Evolutionary conservation across 495 filamentous ascomycete genomes (phyloP).

Genomic region (Trichoderma erinaceum): DNA sequence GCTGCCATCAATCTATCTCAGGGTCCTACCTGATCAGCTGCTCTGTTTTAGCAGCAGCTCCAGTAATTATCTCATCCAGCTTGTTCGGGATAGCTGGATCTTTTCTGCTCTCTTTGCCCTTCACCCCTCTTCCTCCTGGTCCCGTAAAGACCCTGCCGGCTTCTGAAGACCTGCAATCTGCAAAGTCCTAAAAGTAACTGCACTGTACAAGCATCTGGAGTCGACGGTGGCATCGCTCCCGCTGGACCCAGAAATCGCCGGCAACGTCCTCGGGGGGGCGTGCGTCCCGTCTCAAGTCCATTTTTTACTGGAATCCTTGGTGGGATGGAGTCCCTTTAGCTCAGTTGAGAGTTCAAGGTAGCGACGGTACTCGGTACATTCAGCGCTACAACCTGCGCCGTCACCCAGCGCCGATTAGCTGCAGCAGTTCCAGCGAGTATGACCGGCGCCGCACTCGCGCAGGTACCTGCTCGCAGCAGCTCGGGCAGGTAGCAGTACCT

Average conservation of each 20-base stretch:
- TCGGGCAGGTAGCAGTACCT: neutral
- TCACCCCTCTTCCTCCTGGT: neutral
- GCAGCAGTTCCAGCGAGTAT: too few relatives aligned
- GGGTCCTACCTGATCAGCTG: neutral
- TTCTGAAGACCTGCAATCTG: neutral
- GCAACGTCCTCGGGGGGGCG: neutral
- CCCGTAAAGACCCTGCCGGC: neutral
- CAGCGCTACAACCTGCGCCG: too few relatives aligned
- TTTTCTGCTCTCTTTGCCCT: neutral
- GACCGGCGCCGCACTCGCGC: neutral
- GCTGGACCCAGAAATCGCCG: neutral
- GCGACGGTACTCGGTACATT: too few relatives aligned
- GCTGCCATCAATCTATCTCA: neutral
- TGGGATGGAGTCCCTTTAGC: neutral
- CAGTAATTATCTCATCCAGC: too few relatives aligned
- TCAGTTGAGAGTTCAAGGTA: neutral
- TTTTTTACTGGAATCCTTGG: neutral
- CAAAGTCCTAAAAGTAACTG: too few relatives aligned
- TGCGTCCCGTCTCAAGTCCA: neutral
- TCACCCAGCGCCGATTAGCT: neutral
- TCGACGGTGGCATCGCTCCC: slow-evolving; percentile 3
- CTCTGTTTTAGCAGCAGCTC: too few relatives aligned
- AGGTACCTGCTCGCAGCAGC: neutral
- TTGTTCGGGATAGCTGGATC: neutral
- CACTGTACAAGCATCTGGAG: neutral